Conservation (phyloP, 768 basidiomycete genomes). For the Galerina marginata region DNA sequence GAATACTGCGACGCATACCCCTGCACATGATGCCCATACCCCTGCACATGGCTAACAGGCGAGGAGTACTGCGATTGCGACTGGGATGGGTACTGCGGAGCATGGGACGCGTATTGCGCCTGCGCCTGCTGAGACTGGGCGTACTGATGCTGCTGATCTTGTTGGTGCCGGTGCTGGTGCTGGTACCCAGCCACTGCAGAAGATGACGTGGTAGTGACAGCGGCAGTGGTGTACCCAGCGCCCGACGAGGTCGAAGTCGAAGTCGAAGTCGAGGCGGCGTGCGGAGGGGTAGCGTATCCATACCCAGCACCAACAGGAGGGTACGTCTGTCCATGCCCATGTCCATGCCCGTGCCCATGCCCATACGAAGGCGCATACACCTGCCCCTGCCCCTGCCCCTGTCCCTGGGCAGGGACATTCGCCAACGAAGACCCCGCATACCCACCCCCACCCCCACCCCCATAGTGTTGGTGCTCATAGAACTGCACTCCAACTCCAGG, state of each 20-base stretch:
- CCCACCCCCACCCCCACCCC: background rate
- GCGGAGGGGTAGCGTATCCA: slow-evolving; percentile 9
- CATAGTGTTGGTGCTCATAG: slow-evolving; percentile 43
- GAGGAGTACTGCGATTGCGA: slow-evolving; percentile 18
- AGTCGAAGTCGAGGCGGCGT: background rate
- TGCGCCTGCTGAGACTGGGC: too few species aligned
- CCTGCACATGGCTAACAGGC: slow-evolving; percentile 9
- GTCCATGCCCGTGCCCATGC: too few species aligned
- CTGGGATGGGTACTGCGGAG: background rate
- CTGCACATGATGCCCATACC: background rate
- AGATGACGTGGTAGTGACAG: too few species aligned
- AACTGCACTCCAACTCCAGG: slow-evolving; percentile 81
- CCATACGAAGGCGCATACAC: too few species aligned
- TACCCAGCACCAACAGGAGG: background rate
- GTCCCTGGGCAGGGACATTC: background rate
- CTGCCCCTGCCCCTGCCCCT: too few species aligned
- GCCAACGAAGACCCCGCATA: background rate
- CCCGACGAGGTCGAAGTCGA: too few species aligned
- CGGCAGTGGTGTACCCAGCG: too few species aligned
- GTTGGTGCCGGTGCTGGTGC: background rate
- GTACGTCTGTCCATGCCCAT: too few species aligned
- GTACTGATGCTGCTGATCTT: background rate
- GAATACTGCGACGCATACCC: slow-evolving; percentile 15
- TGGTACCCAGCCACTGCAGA: background rate
- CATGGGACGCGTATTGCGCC: too few species aligned